These are phyloP conservation scores for Cynara cardunculus DNA, from an alignment of 129 eudicot genomes.

Conservation along the genomic window DNA sequence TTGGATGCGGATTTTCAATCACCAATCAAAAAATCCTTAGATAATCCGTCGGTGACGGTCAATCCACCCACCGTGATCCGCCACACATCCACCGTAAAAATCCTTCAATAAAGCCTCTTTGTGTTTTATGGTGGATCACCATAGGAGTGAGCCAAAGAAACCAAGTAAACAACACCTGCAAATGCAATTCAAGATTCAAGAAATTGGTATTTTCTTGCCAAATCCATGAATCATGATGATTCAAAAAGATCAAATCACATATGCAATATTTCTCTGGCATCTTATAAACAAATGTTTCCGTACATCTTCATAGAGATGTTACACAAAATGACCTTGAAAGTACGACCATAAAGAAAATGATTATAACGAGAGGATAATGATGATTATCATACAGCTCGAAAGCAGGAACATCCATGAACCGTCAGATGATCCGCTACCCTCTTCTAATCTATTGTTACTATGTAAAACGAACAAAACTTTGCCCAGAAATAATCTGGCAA, in stretches of 20 bases:
- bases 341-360: slow-evolving; percentile 4
- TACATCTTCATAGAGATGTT: not conserved
- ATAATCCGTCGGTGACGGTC: no score
- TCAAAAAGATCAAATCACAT: slow-evolving; percentile 14
- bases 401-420: slow-evolving; percentile 77
- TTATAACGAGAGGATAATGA: slow-evolving; percentile 61
- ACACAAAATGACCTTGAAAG: not conserved
- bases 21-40: no score
- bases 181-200: not conserved
- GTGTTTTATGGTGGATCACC: not conserved
- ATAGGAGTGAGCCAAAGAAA: not conserved
- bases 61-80: no score
- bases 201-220: not conserved
- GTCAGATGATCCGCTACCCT: slow-evolving; percentile 53
- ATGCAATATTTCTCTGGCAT: slow-evolving; percentile 2
- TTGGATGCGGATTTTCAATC: no score
- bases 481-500: slow-evolving; percentile 59
- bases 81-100: not conserved
- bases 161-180: not conserved
- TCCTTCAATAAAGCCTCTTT: not conserved
- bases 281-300: slow-evolving; percentile 5
- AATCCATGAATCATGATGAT: not conserved
- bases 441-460: slow-evolving; percentile 56
- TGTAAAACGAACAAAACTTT: slow-evolving; percentile 39
- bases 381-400: slow-evolving; percentile 46